These are phyloP conservation scores for Suhomyces kunorum DNA, from an alignment of 1,139 yeast genomes.

Conservation along the genomic window DNA sequence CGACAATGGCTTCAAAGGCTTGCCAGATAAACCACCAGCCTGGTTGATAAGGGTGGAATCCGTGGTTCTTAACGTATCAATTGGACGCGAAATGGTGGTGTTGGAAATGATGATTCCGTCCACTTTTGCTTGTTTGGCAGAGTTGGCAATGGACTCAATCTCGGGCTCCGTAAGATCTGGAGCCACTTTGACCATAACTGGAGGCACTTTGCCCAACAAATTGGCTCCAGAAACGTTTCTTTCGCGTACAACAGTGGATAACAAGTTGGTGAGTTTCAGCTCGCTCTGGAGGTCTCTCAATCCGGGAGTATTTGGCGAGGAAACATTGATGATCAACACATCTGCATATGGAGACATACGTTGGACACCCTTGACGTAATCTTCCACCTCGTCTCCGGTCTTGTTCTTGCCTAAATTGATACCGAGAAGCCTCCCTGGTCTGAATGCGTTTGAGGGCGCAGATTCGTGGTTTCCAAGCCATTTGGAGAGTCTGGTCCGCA, in stretches of 20 bases:
- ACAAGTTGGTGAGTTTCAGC: conserved; percentile 63
- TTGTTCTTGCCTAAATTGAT: conserved; percentile 91
- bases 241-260: conserved; percentile 63
- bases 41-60: conserved; percentile 48
- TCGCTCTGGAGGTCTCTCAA: conserved; percentile 83
- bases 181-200: conserved; percentile 86
- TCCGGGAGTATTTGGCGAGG: conserved; percentile 97
- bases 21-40: conserved; percentile 89
- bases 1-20: conserved; percentile 83
- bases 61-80: conserved; percentile 47
- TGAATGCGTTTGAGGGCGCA: conserved; percentile 54
- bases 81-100: conserved; percentile 84
- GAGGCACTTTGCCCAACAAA: conserved; percentile 54
- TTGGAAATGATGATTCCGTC: conserved; percentile 93
- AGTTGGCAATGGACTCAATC: conserved; percentile 76
- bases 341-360: conserved; percentile 84
- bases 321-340: conserved; percentile 86
- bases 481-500: conserved; percentile 59
- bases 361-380: conserved; percentile 81
- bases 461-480: conserved; percentile 28
- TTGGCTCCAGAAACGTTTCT: conserved; percentile 49
- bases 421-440: conserved; percentile 67
- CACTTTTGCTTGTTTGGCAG: conserved; percentile 73
- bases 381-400: conserved; percentile 84
- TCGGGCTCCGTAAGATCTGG: conserved; percentile 88